Percentiles rank a stretch among this genome's conserved stretches.
Evolutionary conservation across 2,329 filamentous ascomycete species (phyloP).

Genomic region (Ascochyta clinopodiicola): DNA sequence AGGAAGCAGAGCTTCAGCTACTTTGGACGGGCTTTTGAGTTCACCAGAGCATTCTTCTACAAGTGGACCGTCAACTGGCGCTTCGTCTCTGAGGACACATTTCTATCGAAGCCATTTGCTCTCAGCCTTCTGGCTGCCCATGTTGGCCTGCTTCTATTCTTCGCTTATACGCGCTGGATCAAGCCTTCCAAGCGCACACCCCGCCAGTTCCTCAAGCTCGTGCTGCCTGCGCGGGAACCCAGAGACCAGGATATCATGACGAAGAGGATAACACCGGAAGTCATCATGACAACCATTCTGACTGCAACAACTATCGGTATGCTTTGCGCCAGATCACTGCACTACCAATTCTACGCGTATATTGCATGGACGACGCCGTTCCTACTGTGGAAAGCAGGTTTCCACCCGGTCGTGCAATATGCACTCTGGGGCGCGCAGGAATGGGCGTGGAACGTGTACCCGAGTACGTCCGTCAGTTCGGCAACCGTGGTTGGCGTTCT

Average conservation of each 20-base stretch:
- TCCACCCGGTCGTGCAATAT: slow-evolving; percentile 71
- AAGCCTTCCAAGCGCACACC: slow-evolving; percentile 68
- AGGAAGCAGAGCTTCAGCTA: slow-evolving; percentile 72
- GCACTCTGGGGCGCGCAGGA: slow-evolving; percentile 80
- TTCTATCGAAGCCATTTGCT: slow-evolving; percentile 76
- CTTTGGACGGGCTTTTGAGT: slow-evolving; percentile 82
- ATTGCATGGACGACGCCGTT: slow-evolving; percentile 89
- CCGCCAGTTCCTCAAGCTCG: slow-evolving; percentile 59
- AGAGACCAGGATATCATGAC: slow-evolving; percentile 63
- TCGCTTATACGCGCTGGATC: slow-evolving; percentile 74
- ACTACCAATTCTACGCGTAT: slow-evolving; percentile 96
- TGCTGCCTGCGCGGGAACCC: slow-evolving; percentile 51
- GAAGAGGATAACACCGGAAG: slow-evolving; percentile 69
- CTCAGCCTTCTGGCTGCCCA: slow-evolving; percentile 71
- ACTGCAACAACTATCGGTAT: slow-evolving; percentile 79
- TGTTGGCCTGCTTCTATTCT: slow-evolving; percentile 67
- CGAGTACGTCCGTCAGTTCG: slow-evolving; percentile 74
- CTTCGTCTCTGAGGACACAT: slow-evolving; percentile 83
- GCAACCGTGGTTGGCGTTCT: slow-evolving; percentile 73
- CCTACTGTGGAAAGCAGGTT: slow-evolving; percentile 79
- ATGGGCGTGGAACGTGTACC: slow-evolving; percentile 93
- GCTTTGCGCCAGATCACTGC: slow-evolving; percentile 84
- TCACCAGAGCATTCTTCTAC: slow-evolving; percentile 89
- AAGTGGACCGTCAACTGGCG: slow-evolving; percentile 99
- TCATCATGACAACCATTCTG: slow-evolving; percentile 78